phyloP scores from a whole-genome alignment of 2,329 filamentous ascomycete species.

The Colletotrichum salicis region DNA sequence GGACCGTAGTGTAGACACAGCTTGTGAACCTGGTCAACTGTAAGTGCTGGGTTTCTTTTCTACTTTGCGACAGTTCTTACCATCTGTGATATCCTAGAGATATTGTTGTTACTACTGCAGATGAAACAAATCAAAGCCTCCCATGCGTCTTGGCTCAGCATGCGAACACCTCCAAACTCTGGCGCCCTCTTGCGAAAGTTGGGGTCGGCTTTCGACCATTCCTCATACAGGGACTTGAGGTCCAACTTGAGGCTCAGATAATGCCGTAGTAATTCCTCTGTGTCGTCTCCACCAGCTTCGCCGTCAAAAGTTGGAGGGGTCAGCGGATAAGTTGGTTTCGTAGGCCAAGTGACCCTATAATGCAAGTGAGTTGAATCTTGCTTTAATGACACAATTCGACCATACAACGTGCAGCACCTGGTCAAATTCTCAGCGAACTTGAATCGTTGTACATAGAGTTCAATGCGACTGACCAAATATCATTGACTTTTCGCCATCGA shows the following conservation, averaged over 20 bases:
- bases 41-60: neutral
- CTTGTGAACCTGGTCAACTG: conserved; percentile 73
- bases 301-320: conserved; percentile 21
- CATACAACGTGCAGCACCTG: conserved; percentile 85
- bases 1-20: conserved; percentile 88
- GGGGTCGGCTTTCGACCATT: conserved; percentile 86
- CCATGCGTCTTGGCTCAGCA: conserved; percentile 95
- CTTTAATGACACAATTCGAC: conserved; percentile 84
- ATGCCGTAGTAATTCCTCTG: conserved; percentile 77
- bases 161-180: conserved; percentile 89
- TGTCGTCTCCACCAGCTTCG: conserved; percentile 68
- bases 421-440: neutral
- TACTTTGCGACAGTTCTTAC: conserved; percentile 52
- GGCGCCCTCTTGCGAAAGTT: conserved; percentile 92
- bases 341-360: conserved; percentile 77
- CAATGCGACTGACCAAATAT: conserved; percentile 75
- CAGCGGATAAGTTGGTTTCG: conserved; percentile 33
- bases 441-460: neutral
- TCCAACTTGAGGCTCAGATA: conserved; percentile 91
- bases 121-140: conserved; percentile 95
- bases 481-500: conserved; percentile 86
- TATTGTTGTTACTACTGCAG: conserved; percentile 99
- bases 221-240: conserved; percentile 78
- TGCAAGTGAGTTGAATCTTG: conserved; percentile 84
- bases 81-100: conserved; percentile 94